A percentile compares a stretch with the other conserved stretches of the same genome.
These are phyloP conservation scores for Sanghuangporus weigelae DNA, from an alignment of 1,284 basidiomycete genomes.

Conservation along the genomic window DNA sequence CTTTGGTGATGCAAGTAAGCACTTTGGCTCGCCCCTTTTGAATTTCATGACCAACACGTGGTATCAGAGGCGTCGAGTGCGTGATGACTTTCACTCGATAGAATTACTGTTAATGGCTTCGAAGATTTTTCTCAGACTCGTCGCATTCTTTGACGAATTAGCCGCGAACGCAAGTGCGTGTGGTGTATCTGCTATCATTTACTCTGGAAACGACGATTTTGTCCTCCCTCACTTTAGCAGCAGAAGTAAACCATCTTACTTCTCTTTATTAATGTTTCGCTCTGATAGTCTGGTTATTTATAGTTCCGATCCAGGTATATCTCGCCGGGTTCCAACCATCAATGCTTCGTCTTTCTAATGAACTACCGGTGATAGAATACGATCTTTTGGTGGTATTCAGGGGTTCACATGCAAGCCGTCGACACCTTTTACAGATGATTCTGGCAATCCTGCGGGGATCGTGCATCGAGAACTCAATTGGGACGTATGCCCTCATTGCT, in stretches of 20 bases:
- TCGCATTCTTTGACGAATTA: slow-evolving; percentile 57
- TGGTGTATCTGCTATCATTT: slow-evolving; percentile 49
- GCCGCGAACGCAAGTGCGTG: slow-evolving; percentile 54
- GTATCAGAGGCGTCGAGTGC: slow-evolving; percentile 41
- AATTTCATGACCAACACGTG: slow-evolving; percentile 4
- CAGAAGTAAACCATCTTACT: slow-evolving; percentile 39
- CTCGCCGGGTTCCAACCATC: neutral
- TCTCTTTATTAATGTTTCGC: neutral
- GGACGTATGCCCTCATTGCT: slow-evolving; percentile 54
- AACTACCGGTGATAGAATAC: slow-evolving; percentile 46
- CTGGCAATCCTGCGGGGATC: slow-evolving; percentile 55
- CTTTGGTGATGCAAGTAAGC: slow-evolving; percentile 42
- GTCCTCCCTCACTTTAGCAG: slow-evolving; percentile 61
- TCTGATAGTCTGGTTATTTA: neutral
- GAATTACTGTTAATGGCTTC: slow-evolving; percentile 12
- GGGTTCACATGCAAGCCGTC: slow-evolving; percentile 63
- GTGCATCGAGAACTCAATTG: slow-evolving; percentile 68
- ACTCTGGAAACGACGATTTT: slow-evolving; percentile 63
- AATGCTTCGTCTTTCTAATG: neutral
- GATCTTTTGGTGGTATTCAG: slow-evolving; percentile 65
- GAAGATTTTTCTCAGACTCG: slow-evolving; percentile 37
- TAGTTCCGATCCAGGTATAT: slow-evolving; percentile 59
- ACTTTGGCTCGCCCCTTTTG: neutral
- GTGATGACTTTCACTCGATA: slow-evolving; percentile 20
- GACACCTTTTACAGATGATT: slow-evolving; percentile 59